Evolutionary conservation across 2,329 filamentous ascomycete species (phyloP), one percentile per base, ranked within the genome.

Genomic region (Venturia asperata): DNA sequence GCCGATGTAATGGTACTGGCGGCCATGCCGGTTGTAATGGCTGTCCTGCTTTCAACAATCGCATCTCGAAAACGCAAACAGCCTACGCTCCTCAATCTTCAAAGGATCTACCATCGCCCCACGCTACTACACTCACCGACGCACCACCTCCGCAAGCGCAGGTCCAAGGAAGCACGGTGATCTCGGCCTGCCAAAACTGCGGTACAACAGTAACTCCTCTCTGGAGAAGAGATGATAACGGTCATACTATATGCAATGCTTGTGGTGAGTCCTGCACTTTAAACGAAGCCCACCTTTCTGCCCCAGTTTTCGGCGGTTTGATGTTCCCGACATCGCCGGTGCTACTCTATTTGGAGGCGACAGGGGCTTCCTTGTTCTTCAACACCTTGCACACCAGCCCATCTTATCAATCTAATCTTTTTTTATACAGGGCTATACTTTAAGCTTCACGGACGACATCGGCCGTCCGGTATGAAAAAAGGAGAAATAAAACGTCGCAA

Each of bases 401-500:
- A 42, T 37, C 60, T 68, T 24, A 61, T 41, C 19, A 45, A 19
- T 61, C 41, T 69, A 43, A 64, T 64, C 52, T 21, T 19, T 43
- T 60, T 37, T 1, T 17, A 13, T 4, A 24, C 52, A 96, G 92
- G 93, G 5, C 80, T 99, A 3, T 99, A 99, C 76, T 92, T 95
- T 79, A 97, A 97, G 76, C 85, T 99, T 2, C 94, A 99, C 74
- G 92, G 92, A 64, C 87, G 92, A 39, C 93, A 97, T 76, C 85
- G 94, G 52, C 94, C 94, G 0, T 91, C 94, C 5, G 91, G 91
- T n/a, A 97, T 99, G 94, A 99, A 97, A 77, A 97, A 97, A 76
- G 89, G 91, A 3, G 90, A 96, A 34, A 99, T 99, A 75, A 97
- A 99, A 77, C 86, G 94, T 68, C 84, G 94, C 67, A 97, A 97